Conservation (phyloP, 257 asterid genomes). For the Gynochthodes officinalis region DNA sequence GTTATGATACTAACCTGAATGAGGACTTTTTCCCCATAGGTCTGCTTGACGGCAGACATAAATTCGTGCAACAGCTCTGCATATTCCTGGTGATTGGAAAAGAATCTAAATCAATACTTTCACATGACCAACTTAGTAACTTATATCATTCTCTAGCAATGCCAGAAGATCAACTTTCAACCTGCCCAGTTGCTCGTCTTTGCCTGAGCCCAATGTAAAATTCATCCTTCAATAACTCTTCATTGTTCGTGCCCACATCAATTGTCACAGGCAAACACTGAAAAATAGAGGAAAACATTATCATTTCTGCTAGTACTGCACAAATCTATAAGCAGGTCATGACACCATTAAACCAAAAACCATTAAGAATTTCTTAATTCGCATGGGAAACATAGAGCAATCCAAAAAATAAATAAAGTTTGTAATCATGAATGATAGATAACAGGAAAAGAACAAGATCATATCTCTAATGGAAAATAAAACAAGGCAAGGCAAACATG, state of each 20-base stretch:
- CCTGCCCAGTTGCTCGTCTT: slow-evolving; percentile 95
- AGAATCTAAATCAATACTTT: slow-evolving; percentile 8
- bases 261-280: slow-evolving; percentile 95
- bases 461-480: not conserved
- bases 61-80: slow-evolving; percentile 81
- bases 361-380: not conserved
- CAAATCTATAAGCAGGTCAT: not conserved
- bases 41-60: slow-evolving; percentile 87
- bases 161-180: slow-evolving; percentile 21
- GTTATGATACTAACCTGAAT: slow-evolving; percentile 52
- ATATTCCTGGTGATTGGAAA: slow-evolving; percentile 58
- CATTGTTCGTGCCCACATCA: slow-evolving; percentile 94
- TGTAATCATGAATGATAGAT: not conserved
- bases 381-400: not conserved
- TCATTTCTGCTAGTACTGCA: not conserved
- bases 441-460: not conserved
- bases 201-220: slow-evolving; percentile 91
- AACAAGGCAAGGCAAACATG: not conserved
- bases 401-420: slow-evolving; percentile 9
- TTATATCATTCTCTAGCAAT: not conserved
- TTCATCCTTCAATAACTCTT: slow-evolving; percentile 69
- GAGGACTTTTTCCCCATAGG: slow-evolving; percentile 91
- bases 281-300: not conserved
- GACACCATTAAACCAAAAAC: not conserved
- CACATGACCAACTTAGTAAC: slow-evolving; percentile 6